Conservation (phyloP, 805 yeast species). For the Maudiozyma saulgeensis region DNA sequence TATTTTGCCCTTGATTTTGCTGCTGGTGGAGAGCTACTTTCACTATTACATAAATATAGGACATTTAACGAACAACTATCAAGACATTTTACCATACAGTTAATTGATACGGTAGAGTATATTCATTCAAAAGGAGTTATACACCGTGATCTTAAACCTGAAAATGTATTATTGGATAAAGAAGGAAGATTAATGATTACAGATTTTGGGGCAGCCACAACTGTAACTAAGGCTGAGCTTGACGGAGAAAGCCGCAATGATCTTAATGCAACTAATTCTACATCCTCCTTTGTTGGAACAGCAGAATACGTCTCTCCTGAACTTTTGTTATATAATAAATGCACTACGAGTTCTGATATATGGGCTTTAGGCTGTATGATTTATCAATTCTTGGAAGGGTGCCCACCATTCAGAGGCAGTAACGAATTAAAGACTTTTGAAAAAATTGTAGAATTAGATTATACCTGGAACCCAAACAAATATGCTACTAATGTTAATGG, state of each 20-base stretch:
- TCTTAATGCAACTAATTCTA: neutral
- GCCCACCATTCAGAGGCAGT: slow-evolving; percentile 81
- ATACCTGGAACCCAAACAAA: slow-evolving; percentile 40
- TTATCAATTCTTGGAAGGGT: slow-evolving; percentile 72
- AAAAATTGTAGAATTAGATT: slow-evolving; percentile 71
- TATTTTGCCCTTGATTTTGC: slow-evolving; percentile 93
- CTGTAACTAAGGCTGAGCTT: slow-evolving; percentile 11
- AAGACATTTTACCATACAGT: slow-evolving; percentile 73
- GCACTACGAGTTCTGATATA: slow-evolving; percentile 78
- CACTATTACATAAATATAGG: slow-evolving; percentile 68
- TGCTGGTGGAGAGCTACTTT: slow-evolving; percentile 85
- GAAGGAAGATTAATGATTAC: slow-evolving; percentile 87
- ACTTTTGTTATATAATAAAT: slow-evolving; percentile 60
- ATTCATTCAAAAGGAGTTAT: slow-evolving; percentile 86
- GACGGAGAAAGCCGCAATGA: slow-evolving; percentile 14
- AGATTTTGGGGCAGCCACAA: slow-evolving; percentile 94
- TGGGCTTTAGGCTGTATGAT: slow-evolving; percentile 93
- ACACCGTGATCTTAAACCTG: slow-evolving; percentile 93
- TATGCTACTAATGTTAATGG: slow-evolving; percentile 5
- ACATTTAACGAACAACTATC: slow-evolving; percentile 66
- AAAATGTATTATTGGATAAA: slow-evolving; percentile 73
- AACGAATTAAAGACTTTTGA: slow-evolving; percentile 84
- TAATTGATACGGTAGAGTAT: slow-evolving; percentile 82
- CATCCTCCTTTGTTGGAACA: slow-evolving; percentile 89
- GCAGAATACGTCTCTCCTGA: slow-evolving; percentile 97